Conservation (phyloP, 306 rosid genomes). For the Dryas alaskensis region DNA sequence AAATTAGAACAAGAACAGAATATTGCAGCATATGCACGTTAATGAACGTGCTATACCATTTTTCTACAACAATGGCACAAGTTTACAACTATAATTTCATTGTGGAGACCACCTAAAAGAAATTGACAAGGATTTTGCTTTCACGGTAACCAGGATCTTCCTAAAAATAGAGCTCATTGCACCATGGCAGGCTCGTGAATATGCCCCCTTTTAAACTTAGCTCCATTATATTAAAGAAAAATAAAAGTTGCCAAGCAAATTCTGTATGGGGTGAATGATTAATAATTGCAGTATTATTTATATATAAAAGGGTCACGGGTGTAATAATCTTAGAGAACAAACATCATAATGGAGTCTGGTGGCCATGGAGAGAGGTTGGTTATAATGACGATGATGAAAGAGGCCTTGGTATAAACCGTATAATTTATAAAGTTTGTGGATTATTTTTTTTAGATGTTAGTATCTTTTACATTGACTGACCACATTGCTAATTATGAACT, state of each 20-base stretch:
- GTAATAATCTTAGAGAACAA: neutral
- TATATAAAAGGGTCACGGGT: slow-evolving; percentile 2
- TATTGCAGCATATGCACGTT: neutral
- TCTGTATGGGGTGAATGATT: neutral
- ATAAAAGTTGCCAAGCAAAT: neutral
- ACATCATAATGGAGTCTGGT: slow-evolving; percentile 6
- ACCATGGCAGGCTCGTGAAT: too few species aligned
- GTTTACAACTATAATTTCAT: neutral
- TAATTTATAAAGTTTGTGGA: neutral
- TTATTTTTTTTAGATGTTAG: too few species aligned
- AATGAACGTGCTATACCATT: neutral
- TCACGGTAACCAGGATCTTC: too few species aligned
- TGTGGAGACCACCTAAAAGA: neutral
- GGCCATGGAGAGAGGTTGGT: neutral
- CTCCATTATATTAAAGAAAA: neutral
- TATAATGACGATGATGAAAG: neutral
- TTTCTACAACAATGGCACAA: neutral
- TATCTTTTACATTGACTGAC: too few species aligned
- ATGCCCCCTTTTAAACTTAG: too few species aligned
- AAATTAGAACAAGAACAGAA: neutral
- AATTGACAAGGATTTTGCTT: too few species aligned
- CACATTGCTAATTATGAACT: too few species aligned
- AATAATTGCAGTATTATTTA: neutral
- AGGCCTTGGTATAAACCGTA: slow-evolving; percentile 2
- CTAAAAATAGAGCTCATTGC: too few species aligned